Conservation (phyloP, 2,329 filamentous ascomycete genomes). For the Stachybotrys elegans region DNA sequence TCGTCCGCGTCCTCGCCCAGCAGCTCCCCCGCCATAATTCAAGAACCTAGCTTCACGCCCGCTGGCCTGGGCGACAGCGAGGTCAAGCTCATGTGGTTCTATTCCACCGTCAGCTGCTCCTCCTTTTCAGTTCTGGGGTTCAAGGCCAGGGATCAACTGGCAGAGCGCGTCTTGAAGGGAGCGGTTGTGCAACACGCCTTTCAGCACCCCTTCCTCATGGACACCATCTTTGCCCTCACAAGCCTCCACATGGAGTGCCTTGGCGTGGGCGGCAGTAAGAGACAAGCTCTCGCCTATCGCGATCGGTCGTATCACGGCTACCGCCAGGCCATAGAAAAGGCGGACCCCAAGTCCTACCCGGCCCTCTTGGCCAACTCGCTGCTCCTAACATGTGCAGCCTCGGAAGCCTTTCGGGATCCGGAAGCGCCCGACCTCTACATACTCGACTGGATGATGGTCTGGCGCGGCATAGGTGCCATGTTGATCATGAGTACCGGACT, state of each 20-base stretch:
- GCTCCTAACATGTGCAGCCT: slow-evolving; percentile 45
- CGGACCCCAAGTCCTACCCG: slow-evolving; percentile 38
- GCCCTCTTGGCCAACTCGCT: slow-evolving; percentile 49
- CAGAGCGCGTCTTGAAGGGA: slow-evolving; percentile 34
- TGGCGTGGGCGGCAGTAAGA: slow-evolving; percentile 30
- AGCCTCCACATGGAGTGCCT: slow-evolving; percentile 43
- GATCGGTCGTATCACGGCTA: slow-evolving; percentile 46
- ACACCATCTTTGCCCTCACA: slow-evolving; percentile 47
- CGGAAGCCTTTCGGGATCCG: slow-evolving; percentile 44
- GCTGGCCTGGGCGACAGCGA: slow-evolving; percentile 32
- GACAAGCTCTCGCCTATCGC: slow-evolving; percentile 38
- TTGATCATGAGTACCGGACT: no score
- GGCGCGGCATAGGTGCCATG: slow-evolving; percentile 45
- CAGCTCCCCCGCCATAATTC: slow-evolving; percentile 11
- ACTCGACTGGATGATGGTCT: slow-evolving; percentile 51
- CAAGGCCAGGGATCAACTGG: slow-evolving; percentile 22
- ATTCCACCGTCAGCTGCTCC: slow-evolving; percentile 38
- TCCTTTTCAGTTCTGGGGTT: slow-evolving; percentile 34
- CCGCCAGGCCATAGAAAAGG: slow-evolving; percentile 43
- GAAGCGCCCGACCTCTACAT: slow-evolving; percentile 42
- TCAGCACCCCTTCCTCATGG: slow-evolving; percentile 48
- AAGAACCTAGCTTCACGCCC: slow-evolving; percentile 25
- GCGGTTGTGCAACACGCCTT: slow-evolving; percentile 46
- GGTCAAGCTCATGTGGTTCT: slow-evolving; percentile 53
- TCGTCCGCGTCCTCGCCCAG: background rate